Conservation (phyloP, 768 basidiomycete genomes). For the Amanita rubescens region DNA sequence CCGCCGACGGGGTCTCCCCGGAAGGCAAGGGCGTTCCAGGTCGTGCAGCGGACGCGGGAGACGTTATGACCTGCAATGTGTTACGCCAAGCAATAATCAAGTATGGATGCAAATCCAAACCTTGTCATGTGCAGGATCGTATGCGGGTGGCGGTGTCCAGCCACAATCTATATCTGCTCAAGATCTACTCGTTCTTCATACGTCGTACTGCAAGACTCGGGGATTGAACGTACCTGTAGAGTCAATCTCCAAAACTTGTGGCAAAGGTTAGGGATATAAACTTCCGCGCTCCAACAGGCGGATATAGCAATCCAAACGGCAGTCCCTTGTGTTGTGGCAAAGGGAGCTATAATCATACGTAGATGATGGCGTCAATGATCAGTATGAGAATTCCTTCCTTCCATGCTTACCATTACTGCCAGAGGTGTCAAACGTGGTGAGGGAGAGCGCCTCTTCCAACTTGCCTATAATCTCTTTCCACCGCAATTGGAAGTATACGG, state of each 20-base stretch:
- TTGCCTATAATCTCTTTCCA: conserved; percentile 89
- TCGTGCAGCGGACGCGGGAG: conserved; percentile 30
- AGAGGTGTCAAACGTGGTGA: conserved; percentile 33
- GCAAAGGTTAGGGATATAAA: conserved; percentile 77
- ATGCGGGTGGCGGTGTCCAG: conserved; percentile 47
- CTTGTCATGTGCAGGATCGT: conserved; percentile 7
- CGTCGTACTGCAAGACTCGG: not conserved
- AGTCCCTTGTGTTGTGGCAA: conserved; percentile 56
- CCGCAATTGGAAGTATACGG: conserved; percentile 93
- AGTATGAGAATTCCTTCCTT: not conserved
- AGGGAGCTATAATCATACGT: conserved; percentile 26
- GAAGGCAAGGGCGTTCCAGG: conserved; percentile 45
- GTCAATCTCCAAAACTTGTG: conserved; percentile 89
- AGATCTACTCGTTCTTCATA: conserved; percentile 41
- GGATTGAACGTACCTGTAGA: conserved; percentile 57
- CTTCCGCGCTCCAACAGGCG: conserved; percentile 80
- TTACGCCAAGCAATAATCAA: no score
- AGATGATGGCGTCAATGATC: conserved; percentile 9
- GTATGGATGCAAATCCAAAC: not conserved
- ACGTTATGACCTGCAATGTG: not conserved
- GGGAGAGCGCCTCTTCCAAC: conserved; percentile 61
- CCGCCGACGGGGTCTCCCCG: conserved; percentile 43
- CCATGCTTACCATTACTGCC: conserved; percentile 32
- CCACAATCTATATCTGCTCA: conserved; percentile 78
- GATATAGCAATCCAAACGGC: conserved; percentile 67